Base-by-base conservation (phyloP, 202 grass and related monocot species). In the Panicum hallii region DNA sequence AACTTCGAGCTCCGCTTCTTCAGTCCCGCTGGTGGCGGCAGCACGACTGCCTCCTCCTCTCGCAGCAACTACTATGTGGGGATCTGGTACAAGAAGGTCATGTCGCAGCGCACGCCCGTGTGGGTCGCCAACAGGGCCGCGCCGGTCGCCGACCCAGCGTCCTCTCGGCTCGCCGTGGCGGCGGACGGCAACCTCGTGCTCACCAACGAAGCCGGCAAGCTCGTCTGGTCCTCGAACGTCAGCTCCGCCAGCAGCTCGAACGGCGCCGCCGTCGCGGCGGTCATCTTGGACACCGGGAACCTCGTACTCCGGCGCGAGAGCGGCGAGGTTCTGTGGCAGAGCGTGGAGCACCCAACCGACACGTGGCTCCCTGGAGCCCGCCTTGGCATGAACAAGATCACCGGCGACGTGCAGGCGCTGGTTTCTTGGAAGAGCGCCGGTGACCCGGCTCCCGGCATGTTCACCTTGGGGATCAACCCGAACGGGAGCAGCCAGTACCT, bases 61-160 rank as follows among this genome's bases (percentile, higher is more conserved):
- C 34, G 34, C 34, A 34, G 28, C 28, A 56, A 28, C 40, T 87
- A 83, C 83, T 91, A 94, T 50, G 32, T 94, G 13, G 81, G 84
- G 2, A 90, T 94, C 87, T 91, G 92, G 92, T 91, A 94, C 89
- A 91, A 83, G 81, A 83, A 82, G 15, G 62, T 34, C 34, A 82
- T 89, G 79, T 75, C 76, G 19, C 4, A 6, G 28, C n/a, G 64
- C 60, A 91, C 86, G 30, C 9, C 86, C 0, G 89, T 89, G 15
- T 93, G 89, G 75, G 72, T 90, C 11, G 86, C 91, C n/a, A 93
- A 93, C 71, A 36, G 91, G 15, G 84, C 79, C 22, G 54, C 55
- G 11, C 91, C 91, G 5, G 13, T 38, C 36, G 36, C 36, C 36
- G 36, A 38, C 74, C 75, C 79, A 0, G 74, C 45, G 5, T 77